Percentiles rank a stretch among this genome's conserved stretches.
Evolutionary conservation across 805 yeast species (phyloP).

Genomic region (Metschnikowia santaceciliae): DNA sequence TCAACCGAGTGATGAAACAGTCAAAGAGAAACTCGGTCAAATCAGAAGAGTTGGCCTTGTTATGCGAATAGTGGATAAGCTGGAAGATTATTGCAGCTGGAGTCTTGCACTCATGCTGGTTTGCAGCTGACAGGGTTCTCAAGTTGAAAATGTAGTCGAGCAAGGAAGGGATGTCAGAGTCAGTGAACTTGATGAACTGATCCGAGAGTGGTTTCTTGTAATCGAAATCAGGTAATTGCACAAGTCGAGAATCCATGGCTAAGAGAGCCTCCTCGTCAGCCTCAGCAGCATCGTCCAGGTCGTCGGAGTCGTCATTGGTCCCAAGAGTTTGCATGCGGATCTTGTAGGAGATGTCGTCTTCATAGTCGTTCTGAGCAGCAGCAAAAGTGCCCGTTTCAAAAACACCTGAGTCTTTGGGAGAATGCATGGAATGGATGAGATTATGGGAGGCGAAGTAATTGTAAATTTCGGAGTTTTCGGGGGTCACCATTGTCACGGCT

Average conservation of each 20-base stretch:
- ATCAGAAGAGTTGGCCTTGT: constrained; percentile 49
- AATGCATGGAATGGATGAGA: constrained; percentile 22
- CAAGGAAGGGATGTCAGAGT: constrained; percentile 48
- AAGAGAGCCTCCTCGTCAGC: constrained; percentile 27
- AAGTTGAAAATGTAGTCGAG: constrained; percentile 46
- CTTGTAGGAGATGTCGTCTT: constrained; percentile 33
- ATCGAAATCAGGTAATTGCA: constrained; percentile 43
- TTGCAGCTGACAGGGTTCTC: constrained; percentile 34
- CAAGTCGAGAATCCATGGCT: constrained; percentile 26
- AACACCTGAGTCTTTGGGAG: not conserved
- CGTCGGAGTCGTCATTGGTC: constrained; percentile 17
- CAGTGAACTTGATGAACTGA: constrained; percentile 60
- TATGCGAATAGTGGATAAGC: constrained; percentile 64
- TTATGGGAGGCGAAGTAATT: constrained; percentile 56
- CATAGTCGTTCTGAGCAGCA: constrained; percentile 23
- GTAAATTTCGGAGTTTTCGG: constrained; percentile 49
- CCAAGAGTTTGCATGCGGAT: constrained; percentile 33
- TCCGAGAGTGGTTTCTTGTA: constrained; percentile 52
- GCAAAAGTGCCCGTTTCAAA: constrained; percentile 11
- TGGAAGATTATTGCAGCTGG: constrained; percentile 73
- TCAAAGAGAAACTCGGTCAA: constrained; percentile 58
- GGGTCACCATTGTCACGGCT: constrained; percentile 56
- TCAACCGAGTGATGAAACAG: constrained; percentile 56
- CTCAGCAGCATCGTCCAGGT: constrained; percentile 18
- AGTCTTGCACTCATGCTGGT: constrained; percentile 46